Base-by-base conservation (phyloP, 257 asterid species). In the Capsicum pubescens region DNA sequence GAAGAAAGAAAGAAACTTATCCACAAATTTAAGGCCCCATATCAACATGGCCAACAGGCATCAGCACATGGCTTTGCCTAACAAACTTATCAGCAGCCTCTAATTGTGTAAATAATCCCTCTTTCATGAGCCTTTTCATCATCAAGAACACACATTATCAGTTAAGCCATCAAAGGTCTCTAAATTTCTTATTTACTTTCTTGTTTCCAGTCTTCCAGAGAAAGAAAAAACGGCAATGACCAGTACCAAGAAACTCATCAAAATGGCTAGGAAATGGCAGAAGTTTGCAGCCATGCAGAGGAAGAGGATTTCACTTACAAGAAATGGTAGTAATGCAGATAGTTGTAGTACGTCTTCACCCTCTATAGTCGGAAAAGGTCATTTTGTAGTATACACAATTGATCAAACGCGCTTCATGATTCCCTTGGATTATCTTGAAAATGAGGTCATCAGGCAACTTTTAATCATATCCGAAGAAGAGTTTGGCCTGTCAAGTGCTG, bases 321-420 rank as follows among this genome's bases (percentile, higher is more conserved):
- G 48, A 6, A 44, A 44, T 5, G 48, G 48, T 8, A 44, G 48
- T 6, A 44, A 44, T 44, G 48, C 7, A 44, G 48, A 44, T 1
- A 7, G 48, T 44, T 44, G 48, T 7, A 44, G 48, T 44, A 39
- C 44, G 5, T 39, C 44, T 4, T 39, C 44, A 39, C 5, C 44
- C 44, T 39, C 44, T 39, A 39, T 39, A 39, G 44, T 39, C 5
- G 44, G 5, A 39, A 39, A 39, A 4, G 44, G 44, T 4, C 88
- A 87, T 82, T 85, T 90, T 82, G 71, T 86, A 2, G 80, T 84
- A 15, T 90, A 88, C 36, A 83, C 91, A 13, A 11, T 8, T 36
- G 90, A 90, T 63, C 48, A 86, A 70, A 55, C 44, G 9, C 74
- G 91, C 36, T 90, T 26, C 32, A 83, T 32, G 69, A 83, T 87